These are phyloP conservation scores for Torulaspora gathmanii DNA, from an alignment of 805 yeast genomes.

Conservation along the genomic window DNA sequence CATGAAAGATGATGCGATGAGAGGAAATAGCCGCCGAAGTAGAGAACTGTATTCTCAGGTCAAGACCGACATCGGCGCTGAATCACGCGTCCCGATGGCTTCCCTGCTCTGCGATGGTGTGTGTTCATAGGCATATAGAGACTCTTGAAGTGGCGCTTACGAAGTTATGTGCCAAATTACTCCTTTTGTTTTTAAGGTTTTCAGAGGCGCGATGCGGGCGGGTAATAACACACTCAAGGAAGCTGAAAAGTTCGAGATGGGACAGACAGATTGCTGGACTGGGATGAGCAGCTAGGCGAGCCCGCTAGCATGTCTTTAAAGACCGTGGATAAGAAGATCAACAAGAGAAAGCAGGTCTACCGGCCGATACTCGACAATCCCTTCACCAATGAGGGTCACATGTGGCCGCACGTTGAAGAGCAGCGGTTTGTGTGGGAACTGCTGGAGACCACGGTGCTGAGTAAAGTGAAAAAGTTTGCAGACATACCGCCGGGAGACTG, in stretches of 20 bases:
- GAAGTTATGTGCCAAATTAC: neutral
- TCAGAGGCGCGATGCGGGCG: neutral
- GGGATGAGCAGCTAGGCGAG: neutral
- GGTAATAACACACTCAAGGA: neutral
- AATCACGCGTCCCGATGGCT: too few relatives aligned
- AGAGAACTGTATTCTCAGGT: too few relatives aligned
- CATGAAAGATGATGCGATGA: neutral
- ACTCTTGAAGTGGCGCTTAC: too few relatives aligned
- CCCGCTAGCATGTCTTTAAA: conserved; percentile 39
- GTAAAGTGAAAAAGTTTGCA: conserved; percentile 30
- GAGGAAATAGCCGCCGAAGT: neutral
- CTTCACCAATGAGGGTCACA: conserved; percentile 46
- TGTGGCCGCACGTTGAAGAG: conserved; percentile 39
- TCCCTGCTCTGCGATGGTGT: too few relatives aligned
- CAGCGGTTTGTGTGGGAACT: conserved; percentile 38
- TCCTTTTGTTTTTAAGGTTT: neutral
- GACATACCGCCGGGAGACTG: conserved; percentile 11
- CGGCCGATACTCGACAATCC: conserved; percentile 66
- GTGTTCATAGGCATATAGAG: too few relatives aligned
- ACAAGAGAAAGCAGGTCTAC: conserved; percentile 49
- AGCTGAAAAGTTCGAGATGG: conserved; percentile 3
- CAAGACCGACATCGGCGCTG: too few relatives aligned
- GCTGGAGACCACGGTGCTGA: conserved; percentile 37
- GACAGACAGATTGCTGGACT: neutral
- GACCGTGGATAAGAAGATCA: conserved; percentile 41